Base-by-base conservation (phyloP, 1,139 yeast species). In the Yamadazyma atlantica region DNA sequence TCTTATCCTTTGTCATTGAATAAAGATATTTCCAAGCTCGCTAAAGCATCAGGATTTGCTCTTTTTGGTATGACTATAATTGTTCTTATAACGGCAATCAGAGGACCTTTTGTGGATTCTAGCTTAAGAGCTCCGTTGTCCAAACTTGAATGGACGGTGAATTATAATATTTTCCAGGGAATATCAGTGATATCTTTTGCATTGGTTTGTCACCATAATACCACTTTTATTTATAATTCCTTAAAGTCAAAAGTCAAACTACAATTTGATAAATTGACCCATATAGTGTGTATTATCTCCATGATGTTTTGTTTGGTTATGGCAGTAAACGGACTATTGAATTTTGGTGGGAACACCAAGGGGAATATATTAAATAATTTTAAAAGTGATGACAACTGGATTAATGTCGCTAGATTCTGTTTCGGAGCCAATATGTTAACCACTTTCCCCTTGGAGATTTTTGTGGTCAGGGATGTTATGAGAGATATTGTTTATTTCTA, bases 351-450 rank as follows among this genome's bases (percentile, higher is more conserved):
- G 45, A 72, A 75, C 36, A 87, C 96, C 2, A 85, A 84, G 58
- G 97, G 97, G 5, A 90, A 90, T 51, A 75, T 90, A 23, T 66
- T 90, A 38, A 90, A 90, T 62, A 90, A 89, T 57, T 90, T 90
- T 62, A 85, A 87, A 15, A 71, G 81, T 37, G 75, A 78, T 53
- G 96, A 89, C 54, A 64, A 69, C 50, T 68, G 79, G 57, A 86
- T 87, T 32, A 90, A 89, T 49, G 66, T 90, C 28, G 97, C 97
- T 0, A 71, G 97, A 39, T 78, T 90, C 50, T 87, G 96, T 51
- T 90, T 90, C 60, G 97, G 97, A 0, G 71, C 90, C 51, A 90
- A 90, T 54, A 90, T 90, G 97, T 71, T 90, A 43, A 90, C 97
- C 0, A 90, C 97, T 0, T 81, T 88, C 50, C 97, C 97, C 0